These are phyloP conservation scores for Hawksworthiomyces lignivorus DNA, from an alignment of 2,329 filamentous ascomycete species.

Conservation along the genomic window DNA sequence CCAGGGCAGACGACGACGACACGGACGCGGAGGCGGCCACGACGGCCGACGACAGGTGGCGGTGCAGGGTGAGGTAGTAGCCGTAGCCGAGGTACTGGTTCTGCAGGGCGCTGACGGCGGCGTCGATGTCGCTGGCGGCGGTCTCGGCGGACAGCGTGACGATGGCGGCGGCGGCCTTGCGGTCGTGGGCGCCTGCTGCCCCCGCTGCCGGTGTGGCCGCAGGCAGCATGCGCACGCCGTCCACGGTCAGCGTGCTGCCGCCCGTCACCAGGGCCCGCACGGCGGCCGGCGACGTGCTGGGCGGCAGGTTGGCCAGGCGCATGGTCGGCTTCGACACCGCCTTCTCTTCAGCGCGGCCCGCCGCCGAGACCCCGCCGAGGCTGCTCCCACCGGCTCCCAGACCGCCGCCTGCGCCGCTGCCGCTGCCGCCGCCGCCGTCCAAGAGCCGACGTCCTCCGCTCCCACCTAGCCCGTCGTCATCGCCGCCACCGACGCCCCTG, in stretches of 20 bases:
- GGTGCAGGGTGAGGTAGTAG: slow-evolving; percentile 70
- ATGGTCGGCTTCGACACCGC: slow-evolving; percentile 56
- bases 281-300: slow-evolving; percentile 49
- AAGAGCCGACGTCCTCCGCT: too few species aligned
- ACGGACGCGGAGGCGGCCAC: slow-evolving; percentile 30
- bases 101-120: slow-evolving; percentile 67
- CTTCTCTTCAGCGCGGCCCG: slow-evolving; percentile 46
- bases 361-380: slow-evolving; percentile 23
- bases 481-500: too few species aligned
- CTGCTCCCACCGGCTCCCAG: background rate
- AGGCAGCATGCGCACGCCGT: slow-evolving; percentile 65
- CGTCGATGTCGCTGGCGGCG: slow-evolving; percentile 74
- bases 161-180: slow-evolving; percentile 68
- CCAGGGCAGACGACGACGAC: background rate
- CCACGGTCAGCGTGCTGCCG: slow-evolving; percentile 49
- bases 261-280: slow-evolving; percentile 51
- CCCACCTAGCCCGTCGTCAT: too few species aligned
- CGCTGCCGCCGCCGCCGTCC: too few species aligned
- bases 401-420: background rate
- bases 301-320: slow-evolving; percentile 53
- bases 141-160: slow-evolving; percentile 76
- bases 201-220: slow-evolving; percentile 40
- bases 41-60: slow-evolving; percentile 76
- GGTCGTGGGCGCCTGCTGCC: slow-evolving; percentile 48
- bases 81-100: slow-evolving; percentile 81